Evolutionary conservation across 306 rosid species (phyloP).

Genomic region (Senna tora): DNA sequence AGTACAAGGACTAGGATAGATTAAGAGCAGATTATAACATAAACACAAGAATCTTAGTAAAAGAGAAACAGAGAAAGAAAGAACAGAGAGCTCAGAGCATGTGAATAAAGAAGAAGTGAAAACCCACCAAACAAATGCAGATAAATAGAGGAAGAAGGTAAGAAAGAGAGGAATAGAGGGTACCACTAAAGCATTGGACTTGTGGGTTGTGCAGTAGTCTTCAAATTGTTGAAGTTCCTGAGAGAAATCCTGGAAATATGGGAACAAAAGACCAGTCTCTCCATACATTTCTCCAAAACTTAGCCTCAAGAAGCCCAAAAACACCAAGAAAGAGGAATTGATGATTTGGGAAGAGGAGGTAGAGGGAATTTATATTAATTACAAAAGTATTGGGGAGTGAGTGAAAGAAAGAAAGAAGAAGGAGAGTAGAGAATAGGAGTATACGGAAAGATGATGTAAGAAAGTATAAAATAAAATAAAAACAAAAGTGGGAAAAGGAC

Average conservation of each 20-base stretch:
- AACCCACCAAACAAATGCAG: slow-evolving; percentile 44
- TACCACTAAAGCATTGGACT: slow-evolving; percentile 69
- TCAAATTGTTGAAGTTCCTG: slow-evolving; percentile 79
- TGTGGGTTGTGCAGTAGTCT: slow-evolving; percentile 74
- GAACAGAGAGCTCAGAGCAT: neutral
- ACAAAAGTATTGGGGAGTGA: slow-evolving; percentile 34
- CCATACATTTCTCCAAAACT: slow-evolving; percentile 75
- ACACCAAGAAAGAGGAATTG: slow-evolving; percentile 6
- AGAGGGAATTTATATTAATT: slow-evolving; percentile 37
- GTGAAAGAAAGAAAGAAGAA: slow-evolving; percentile 25
- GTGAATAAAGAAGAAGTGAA: slow-evolving; percentile 15
- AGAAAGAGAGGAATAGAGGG: slow-evolving; percentile 16
- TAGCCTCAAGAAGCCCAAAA: slow-evolving; percentile 14
- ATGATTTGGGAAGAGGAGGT: slow-evolving; percentile 24
- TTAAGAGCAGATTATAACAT: slow-evolving; percentile 5
- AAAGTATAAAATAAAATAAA: slow-evolving; percentile 39
- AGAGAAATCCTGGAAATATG: slow-evolving; percentile 67
- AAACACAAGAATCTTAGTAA: neutral
- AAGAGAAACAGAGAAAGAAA: slow-evolving; percentile 29
- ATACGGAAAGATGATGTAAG: slow-evolving; percentile 44
- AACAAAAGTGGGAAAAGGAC: slow-evolving; percentile 73
- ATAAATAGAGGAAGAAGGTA: slow-evolving; percentile 35
- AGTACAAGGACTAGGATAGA: slow-evolving; percentile 1
- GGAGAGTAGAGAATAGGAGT: slow-evolving; percentile 36
- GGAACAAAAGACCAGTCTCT: slow-evolving; percentile 68